phyloP scores from a whole-genome alignment of 768 basidiomycete genomes.

The Pisolithus microcarpus region DNA sequence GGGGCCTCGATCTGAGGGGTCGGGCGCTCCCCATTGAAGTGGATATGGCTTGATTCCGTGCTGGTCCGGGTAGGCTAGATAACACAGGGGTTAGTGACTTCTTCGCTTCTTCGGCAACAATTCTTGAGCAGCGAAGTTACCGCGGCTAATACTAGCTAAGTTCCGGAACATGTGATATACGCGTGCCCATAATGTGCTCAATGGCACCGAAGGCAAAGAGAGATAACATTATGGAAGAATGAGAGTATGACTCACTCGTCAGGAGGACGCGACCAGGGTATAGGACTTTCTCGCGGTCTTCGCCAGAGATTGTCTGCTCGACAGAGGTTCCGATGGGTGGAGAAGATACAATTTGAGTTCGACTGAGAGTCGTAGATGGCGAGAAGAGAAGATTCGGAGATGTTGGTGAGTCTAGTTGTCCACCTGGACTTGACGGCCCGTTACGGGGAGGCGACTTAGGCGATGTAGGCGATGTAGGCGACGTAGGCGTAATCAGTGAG shows the following conservation, averaged over 20 bases:
- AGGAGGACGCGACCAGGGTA: slow-evolving; percentile 82
- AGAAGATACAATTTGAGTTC: slow-evolving; percentile 23
- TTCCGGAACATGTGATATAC: slow-evolving; percentile 6
- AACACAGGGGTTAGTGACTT: slow-evolving; percentile 8
- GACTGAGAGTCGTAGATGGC: slow-evolving; percentile 20
- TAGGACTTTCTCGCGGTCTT: slow-evolving; percentile 62
- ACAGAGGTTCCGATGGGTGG: slow-evolving; percentile 12
- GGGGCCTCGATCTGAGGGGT: slow-evolving; percentile 67
- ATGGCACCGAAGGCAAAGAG: not conserved
- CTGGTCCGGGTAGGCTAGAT: slow-evolving; percentile 80
- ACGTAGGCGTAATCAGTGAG: slow-evolving; percentile 26
- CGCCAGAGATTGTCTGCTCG: slow-evolving; percentile 35
- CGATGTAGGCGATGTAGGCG: slow-evolving; percentile 1
- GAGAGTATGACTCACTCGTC: slow-evolving; percentile 53
- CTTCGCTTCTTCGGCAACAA: not conserved
- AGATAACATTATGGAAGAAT: not conserved
- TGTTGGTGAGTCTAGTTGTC: slow-evolving; percentile 15
- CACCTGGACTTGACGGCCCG: slow-evolving; percentile 22
- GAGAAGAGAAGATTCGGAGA: slow-evolving; percentile 22
- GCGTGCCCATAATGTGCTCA: slow-evolving; percentile 1
- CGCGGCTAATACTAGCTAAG: slow-evolving; percentile 7
- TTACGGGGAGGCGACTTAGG: slow-evolving; percentile 17
- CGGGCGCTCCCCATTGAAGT: slow-evolving; percentile 73
- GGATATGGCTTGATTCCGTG: slow-evolving; percentile 78
- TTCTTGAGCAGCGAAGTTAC: slow-evolving; percentile 1